phyloP scores from a whole-genome alignment of 2,329 filamentous ascomycete species.

The Aspergillus pseudoglaucus region DNA sequence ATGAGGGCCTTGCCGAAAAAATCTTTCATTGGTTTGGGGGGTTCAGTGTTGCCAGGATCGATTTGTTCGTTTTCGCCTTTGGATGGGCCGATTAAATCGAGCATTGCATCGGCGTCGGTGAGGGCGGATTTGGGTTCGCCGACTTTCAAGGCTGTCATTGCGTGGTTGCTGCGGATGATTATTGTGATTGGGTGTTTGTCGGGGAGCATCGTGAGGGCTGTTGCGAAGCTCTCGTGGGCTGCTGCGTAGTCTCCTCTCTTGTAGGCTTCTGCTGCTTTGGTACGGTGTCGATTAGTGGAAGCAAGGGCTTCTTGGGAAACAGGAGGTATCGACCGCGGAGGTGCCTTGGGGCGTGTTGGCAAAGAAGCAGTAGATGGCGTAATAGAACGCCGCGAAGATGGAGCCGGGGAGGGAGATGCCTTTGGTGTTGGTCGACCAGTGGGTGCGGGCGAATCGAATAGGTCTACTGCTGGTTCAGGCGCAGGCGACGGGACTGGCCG shows the following conservation, averaged over 20 bases:
- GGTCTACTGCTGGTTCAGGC: constrained; percentile 50
- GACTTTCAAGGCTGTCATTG: constrained; percentile 82
- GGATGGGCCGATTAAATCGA: constrained; percentile 70
- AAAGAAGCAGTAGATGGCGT: constrained; percentile 41
- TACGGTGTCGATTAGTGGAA: constrained; percentile 69
- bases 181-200: constrained; percentile 74
- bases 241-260: constrained; percentile 88
- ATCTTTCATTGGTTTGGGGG: constrained; percentile 79
- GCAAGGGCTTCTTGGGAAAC: constrained; percentile 64
- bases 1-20: constrained; percentile 90
- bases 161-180: constrained; percentile 84
- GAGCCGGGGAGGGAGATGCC: constrained; percentile 26
- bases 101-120: constrained; percentile 71
- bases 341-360: constrained; percentile 41
- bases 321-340: constrained; percentile 51
- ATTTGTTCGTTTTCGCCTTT: constrained; percentile 78
- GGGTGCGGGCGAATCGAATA: constrained; percentile 51
- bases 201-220: constrained; percentile 69
- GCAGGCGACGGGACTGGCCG: constrained; percentile 45
- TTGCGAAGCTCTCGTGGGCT: constrained; percentile 75
- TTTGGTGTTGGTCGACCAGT: constrained; percentile 18
- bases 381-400: constrained; percentile 34
- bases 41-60: constrained; percentile 56
- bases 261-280: constrained; percentile 79
- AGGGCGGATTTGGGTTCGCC: constrained; percentile 86